Evolutionary conservation across 257 asterid genomes (phyloP), one percentile per base, ranked within the genome.

Genomic region (Paulownia fortunei): DNA sequence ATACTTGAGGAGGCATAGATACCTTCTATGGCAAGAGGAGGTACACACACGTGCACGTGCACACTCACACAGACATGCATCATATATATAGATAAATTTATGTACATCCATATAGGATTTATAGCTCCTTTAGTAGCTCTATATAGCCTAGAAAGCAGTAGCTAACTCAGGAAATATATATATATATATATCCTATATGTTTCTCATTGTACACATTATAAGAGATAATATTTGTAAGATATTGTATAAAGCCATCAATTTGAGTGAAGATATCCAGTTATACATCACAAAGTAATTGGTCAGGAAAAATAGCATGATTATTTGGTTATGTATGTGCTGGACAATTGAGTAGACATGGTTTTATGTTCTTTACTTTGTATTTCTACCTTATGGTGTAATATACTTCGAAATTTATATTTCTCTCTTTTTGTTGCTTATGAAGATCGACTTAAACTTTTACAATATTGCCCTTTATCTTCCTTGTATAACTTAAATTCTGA

Each of bases 401-500:
- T 27, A 24, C 34, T 37, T 9, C 11, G 55, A 60, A 59, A 3
- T 16, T 19, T 27, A 18, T 41, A 16, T 13, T 51, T 21, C 9
- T 66, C 68, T 5, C 32, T 11, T n/a, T 69, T 18, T 16, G 24
- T 44, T 42, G 67, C 52, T 30, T 3, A 0, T 75, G 49, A 26
- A 56, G n/a, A 19, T 64, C 5, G 66, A 37, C 11, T 36, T 34
- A 18, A 49, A 54, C 62, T 44, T 19, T 42, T 27, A 18, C 47
- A 58, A 19, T 37, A 23, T 34, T 59, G 9, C 3, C 1, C 68
- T 49, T 73, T 19, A 27, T 41, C 26, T 12, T 49, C 55, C 39
- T 64, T 65, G 30, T 60, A 11, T 23, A 12, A 56, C 23, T 11
- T 24, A 30, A 66, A 60, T 70, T 69, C 77, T 30, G 75, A 73